Evolutionary conservation across 352 stramenopile genomes (phyloP).

Genomic region (Phytopythium kandeliae): DNA sequence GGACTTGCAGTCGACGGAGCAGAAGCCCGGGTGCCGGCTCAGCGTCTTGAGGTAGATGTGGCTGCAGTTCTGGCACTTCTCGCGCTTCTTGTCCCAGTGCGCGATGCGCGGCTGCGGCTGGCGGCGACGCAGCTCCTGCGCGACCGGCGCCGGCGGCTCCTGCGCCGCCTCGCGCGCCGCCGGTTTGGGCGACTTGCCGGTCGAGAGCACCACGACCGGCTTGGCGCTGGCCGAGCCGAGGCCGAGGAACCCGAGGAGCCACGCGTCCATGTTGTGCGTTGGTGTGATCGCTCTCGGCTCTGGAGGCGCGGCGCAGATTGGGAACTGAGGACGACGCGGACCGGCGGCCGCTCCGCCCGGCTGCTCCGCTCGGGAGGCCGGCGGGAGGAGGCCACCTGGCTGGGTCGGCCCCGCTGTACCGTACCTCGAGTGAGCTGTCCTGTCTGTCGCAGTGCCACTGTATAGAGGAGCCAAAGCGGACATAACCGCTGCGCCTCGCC

Average conservation of each 20-base stretch:
- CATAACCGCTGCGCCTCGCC: too few relatives aligned
- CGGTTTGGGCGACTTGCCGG: constrained; percentile 4
- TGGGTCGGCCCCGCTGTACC: too few relatives aligned
- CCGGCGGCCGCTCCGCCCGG: too few relatives aligned
- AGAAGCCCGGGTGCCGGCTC: constrained; percentile 69
- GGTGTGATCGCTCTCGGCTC: too few relatives aligned
- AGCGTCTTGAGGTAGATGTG: constrained; percentile 85
- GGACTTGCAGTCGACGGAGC: constrained; percentile 87
- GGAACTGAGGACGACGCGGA: not conserved
- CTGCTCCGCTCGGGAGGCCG: too few relatives aligned
- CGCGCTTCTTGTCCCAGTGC: constrained; percentile 83
- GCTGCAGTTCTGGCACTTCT: constrained; percentile 79
- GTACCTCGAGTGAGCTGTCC: too few relatives aligned
- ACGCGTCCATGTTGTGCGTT: constrained; percentile 30
- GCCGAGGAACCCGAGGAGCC: constrained; percentile 11
- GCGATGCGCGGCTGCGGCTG: constrained; percentile 31
- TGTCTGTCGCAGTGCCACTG: too few relatives aligned
- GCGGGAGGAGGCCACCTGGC: too few relatives aligned
- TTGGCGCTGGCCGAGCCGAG: constrained; percentile 9
- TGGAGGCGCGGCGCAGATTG: not conserved
- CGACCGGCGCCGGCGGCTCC: not conserved
- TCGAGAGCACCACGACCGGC: constrained; percentile 13
- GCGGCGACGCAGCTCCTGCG: not conserved
- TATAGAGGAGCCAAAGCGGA: too few relatives aligned
- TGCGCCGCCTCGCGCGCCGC: not conserved